Evolutionary conservation across 805 yeast genomes (phyloP).

Genomic region (Kuraishia capsulata): DNA sequence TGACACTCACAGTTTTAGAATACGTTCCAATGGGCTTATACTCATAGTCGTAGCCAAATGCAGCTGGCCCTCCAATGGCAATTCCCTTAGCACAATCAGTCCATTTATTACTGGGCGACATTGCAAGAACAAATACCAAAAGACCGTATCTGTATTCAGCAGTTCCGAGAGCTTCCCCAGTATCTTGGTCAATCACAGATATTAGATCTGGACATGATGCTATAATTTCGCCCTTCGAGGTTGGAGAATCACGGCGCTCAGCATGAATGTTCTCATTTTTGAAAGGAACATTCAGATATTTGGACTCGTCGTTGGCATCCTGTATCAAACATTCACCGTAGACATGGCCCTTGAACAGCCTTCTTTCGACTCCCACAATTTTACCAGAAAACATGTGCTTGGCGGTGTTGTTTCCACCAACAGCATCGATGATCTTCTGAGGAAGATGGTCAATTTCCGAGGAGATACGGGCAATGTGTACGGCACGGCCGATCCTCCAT

Average conservation of each 20-base stretch:
- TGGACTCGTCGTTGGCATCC: constrained; percentile 6
- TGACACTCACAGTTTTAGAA: neutral
- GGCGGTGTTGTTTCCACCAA: constrained; percentile 25
- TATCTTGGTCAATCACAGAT: constrained; percentile 29
- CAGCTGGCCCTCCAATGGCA: constrained; percentile 31
- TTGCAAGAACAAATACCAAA: constrained; percentile 30
- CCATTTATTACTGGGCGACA: constrained; percentile 29
- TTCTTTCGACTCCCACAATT: constrained; percentile 31
- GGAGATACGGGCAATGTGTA: constrained; percentile 24
- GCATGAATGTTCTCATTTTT: constrained; percentile 37
- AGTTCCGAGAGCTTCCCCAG: constrained; percentile 38
- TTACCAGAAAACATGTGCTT: constrained; percentile 29
- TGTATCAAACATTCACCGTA: constrained; percentile 31
- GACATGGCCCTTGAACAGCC: constrained; percentile 30
- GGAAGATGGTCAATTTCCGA: constrained; percentile 27
- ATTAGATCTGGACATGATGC: constrained; percentile 37
- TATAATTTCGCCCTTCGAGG: constrained; percentile 9
- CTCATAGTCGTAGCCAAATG: constrained; percentile 24
- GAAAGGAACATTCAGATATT: constrained; percentile 28
- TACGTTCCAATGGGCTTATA: constrained; percentile 19
- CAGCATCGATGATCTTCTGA: constrained; percentile 24
- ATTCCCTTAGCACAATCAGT: constrained; percentile 25
- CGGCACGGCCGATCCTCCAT: constrained; percentile 40
- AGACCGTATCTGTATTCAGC: constrained; percentile 38
- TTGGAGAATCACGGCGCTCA: constrained; percentile 11